A percentile compares a stretch with the other conserved stretches of the same genome.
Conservation (phyloP, 306 rosid species). For the Prunus mume region DNA sequence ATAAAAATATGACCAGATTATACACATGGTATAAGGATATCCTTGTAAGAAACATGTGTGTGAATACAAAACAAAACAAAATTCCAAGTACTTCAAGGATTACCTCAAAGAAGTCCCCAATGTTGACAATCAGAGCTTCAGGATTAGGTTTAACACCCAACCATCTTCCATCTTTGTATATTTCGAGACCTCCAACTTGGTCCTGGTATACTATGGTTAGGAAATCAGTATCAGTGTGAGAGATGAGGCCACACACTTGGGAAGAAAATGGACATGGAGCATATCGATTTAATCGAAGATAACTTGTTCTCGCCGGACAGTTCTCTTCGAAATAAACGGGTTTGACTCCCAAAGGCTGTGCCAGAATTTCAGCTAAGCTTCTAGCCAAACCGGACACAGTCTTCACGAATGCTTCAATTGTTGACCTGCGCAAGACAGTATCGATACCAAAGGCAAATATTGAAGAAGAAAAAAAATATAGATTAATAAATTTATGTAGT, state of each 20-base stretch:
- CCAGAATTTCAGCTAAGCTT: constrained; percentile 51
- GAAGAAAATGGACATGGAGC: constrained; percentile 61
- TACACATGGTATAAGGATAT: background rate
- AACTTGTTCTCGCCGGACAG: constrained; percentile 42
- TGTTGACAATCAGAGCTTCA: constrained; percentile 41
- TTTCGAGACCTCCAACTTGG: constrained; percentile 29
- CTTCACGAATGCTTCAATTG: constrained; percentile 39
- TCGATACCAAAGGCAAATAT: background rate
- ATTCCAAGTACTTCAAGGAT: background rate
- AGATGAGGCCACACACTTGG: constrained; percentile 47
- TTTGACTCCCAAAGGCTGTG: constrained; percentile 40
- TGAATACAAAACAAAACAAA: background rate
- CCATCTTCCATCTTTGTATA: constrained; percentile 27
- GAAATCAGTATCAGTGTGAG: constrained; percentile 62
- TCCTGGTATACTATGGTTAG: constrained; percentile 28
- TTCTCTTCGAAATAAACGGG: constrained; percentile 44
- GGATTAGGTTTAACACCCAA: constrained; percentile 30
- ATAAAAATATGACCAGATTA: background rate
- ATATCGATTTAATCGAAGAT: constrained; percentile 62
- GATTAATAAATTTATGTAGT: background rate
- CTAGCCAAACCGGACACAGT: constrained; percentile 33
- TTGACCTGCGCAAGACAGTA: constrained; percentile 27
- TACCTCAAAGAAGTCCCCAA: constrained; percentile 86
- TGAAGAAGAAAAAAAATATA: background rate
- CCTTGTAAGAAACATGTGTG: background rate